Evolutionary conservation across 2,329 filamentous ascomycete genomes (phyloP), one percentile per base, ranked within the genome.

Genomic region (Pseudogymnoascus sp.): DNA sequence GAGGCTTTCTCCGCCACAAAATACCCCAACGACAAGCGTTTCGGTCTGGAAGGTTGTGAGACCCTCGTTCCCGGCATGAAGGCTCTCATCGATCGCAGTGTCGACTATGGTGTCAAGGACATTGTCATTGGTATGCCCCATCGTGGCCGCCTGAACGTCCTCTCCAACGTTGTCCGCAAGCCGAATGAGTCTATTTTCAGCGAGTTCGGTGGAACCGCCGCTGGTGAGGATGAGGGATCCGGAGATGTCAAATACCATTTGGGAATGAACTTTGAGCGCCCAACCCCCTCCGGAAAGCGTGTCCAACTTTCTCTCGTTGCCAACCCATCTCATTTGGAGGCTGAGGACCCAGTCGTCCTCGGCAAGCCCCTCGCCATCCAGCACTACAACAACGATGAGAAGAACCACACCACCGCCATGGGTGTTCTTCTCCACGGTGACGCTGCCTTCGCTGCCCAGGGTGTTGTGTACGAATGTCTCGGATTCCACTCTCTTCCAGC

Each of bases 101-200:
- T 99, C 70, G 95, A 99, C 75, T 96, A 96, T 73, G 95, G 95
- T 64, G 90, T 99, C 73, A 97, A 97, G 83, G 95, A 99, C 74
- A 97, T 99, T 71, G 90, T 99, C 73, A 99, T 99, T 73, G 95
- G 95, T 72, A 99, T 99, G 95, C 95, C 95, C 69, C 95, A 99
- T 78, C 92, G 95, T 85, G 95, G 95, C 73, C 91, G 95, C 82
- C 87, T 99, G 67, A 99, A 99, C 74, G 92, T 99, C 61, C 86
- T 99, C 66, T 96, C 90, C 81, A 99, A 99, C 79, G 95, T 99
- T 73, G 95, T 99, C 70, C 89, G 95, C 74, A 99, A 99, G 81
- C 93, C 95, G 71, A 99, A 99, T 78, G 95, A 97, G 81, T 97
- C 95, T 68, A 99, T 99, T 78, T 99, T 99, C 82, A 96, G 90